Evolutionary conservation across 352 stramenopile species (phyloP).

Genomic region (Pythium volutum): DNA sequence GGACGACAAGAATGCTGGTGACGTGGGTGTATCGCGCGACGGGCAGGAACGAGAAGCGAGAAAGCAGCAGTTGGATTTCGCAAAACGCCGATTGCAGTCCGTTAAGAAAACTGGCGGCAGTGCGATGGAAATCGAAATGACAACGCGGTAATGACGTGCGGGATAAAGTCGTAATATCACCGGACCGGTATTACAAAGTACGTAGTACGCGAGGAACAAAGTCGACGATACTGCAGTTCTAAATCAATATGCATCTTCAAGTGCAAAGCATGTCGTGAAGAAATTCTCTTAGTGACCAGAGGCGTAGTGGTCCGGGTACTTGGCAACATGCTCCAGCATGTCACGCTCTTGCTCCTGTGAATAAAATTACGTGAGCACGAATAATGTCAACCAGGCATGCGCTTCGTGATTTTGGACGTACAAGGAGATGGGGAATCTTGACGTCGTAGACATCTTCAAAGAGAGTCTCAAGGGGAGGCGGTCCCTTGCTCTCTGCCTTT

Average conservation of each 20-base stretch:
- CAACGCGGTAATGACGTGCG: conserved; percentile 2
- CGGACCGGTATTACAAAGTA: neutral
- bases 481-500: conserved; percentile 90
- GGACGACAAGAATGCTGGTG: conserved; percentile 18
- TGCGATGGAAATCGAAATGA: conserved; percentile 18
- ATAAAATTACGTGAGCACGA: neutral
- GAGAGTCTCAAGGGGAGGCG: conserved; percentile 86
- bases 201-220: neutral
- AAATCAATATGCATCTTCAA: conserved; percentile 1
- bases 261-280: neutral
- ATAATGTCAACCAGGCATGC: neutral
- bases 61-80: conserved; percentile 57
- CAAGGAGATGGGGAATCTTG: conserved; percentile 90
- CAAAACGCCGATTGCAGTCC: conserved; percentile 40
- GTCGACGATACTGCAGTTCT: conserved; percentile 3
- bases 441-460: conserved; percentile 98
- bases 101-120: conserved; percentile 6
- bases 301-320: conserved; percentile 92
- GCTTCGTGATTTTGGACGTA: conserved; percentile 21
- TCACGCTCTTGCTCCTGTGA: conserved; percentile 90
- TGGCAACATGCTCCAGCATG: conserved; percentile 89
- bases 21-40: conserved; percentile 11
- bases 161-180: neutral
- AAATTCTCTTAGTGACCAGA: conserved; percentile 32
- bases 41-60: conserved; percentile 30